Evolutionary conservation across 2,329 filamentous ascomycete genomes (phyloP).

Genomic region (Pseudogymnoascus sp.): DNA sequence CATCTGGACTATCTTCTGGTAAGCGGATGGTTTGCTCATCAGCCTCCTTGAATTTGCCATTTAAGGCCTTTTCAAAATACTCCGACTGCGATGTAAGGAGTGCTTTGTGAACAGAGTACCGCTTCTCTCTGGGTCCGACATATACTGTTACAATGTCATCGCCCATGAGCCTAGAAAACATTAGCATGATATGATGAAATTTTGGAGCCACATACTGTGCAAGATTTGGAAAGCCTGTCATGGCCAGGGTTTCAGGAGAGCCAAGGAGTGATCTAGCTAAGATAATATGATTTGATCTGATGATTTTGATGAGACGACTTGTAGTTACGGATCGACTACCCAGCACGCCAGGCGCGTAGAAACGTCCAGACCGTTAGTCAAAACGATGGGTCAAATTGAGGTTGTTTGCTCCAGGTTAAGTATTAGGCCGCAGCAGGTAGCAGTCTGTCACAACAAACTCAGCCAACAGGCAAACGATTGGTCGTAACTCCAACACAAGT

Average conservation of each 20-base stretch:
- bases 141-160: slow-evolving; percentile 17
- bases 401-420: not conserved
- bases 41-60: slow-evolving; percentile 19
- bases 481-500: not conserved
- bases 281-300: not conserved
- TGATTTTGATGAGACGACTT: not conserved
- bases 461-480: not conserved
- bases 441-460: not conserved
- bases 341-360: not conserved
- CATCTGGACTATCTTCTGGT: slow-evolving; percentile 15
- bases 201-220: not conserved
- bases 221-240: not conserved
- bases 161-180: slow-evolving; percentile 13
- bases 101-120: slow-evolving; percentile 21
- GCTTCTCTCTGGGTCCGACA: slow-evolving; percentile 18
- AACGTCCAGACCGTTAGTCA: not conserved
- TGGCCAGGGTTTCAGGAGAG: not conserved
- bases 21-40: slow-evolving; percentile 15
- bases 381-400: not conserved
- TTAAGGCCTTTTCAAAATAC: slow-evolving; percentile 22
- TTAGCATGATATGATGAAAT: not conserved
- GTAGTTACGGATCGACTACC: not conserved
- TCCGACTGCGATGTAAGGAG: slow-evolving; percentile 19
- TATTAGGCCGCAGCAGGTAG: not conserved
- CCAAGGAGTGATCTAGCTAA: not conserved